Base-by-base conservation (phyloP, 1,284 basidiomycete species). In the Fereydounia khargensis region DNA sequence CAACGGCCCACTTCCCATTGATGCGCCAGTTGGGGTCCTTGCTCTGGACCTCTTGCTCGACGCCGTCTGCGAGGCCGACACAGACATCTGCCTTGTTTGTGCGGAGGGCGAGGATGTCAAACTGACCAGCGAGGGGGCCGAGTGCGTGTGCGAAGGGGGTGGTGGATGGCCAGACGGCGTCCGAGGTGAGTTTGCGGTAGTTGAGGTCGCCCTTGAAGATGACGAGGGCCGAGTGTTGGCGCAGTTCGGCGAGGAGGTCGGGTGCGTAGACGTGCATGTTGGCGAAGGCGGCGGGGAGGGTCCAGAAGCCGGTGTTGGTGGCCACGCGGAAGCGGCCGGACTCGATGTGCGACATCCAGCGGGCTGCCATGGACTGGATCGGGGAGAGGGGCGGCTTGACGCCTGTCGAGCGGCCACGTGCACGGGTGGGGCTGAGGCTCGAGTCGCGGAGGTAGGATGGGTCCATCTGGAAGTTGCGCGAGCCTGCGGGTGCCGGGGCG, bases 171-270 rank as follows among this genome's bases (percentile, higher is more conserved):
- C 94, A 98, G 64, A 81, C 81, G 14, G 90, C 82, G 74, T 98
- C 94, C 9, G 88, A 88, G 0, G 91, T 88, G 21, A 98, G 81
- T 71, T 89, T 95, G 52, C 57, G 45, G 54, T 47, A 55, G 59
- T 71, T 71, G 35, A 95, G 79, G 79, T 95, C 91, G 14, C 92
- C 92, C 83, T 97, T 98, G 81, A 97, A 95, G 47, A 98, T 83
- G 5, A 96, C 91, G 11, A 98, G 79, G 10, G 82, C 82, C 50
- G 87, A 56, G 39, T 64, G 79, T 41, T 80, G 79, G 7, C 50
- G 40, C 40, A 98, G 76, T 42, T 81, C 79, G 2, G 77, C 66
- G 68, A 85, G 83, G 8, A 94, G 77, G 18, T 78, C 79, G 0
- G 83, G 82, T 2, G 85, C 86, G 16, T 51, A 42, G 6, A 44